Evolutionary conservation across 768 basidiomycete genomes (phyloP).

Genomic region (Gloeopeniophorella convolvens): DNA sequence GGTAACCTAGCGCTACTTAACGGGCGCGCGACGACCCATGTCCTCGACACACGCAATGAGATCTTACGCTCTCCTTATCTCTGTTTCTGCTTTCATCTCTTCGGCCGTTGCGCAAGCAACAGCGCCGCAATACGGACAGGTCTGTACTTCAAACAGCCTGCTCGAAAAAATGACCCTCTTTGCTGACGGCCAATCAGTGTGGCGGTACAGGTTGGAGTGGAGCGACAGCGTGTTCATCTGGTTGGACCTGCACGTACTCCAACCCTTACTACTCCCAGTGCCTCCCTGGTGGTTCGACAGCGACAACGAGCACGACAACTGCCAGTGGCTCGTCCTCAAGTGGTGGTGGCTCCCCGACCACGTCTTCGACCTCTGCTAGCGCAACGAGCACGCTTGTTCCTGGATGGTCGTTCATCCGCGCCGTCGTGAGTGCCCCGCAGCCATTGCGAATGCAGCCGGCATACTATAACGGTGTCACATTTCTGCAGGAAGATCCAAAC

Average conservation of each 20-base stretch:
- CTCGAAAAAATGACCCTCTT: neutral
- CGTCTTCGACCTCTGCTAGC: constrained; percentile 23
- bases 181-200: constrained; percentile 1
- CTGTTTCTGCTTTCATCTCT: neutral
- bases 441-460: neutral
- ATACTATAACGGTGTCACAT: neutral
- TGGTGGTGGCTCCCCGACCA: constrained; percentile 21
- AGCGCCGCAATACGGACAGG: constrained; percentile 2
- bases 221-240: constrained; percentile 41
- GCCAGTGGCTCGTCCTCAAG: constrained; percentile 20
- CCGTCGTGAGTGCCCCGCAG: constrained; percentile 36
- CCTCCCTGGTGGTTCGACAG: constrained; percentile 34
- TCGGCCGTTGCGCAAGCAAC: neutral
- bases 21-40: no score
- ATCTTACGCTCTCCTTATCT: neutral
- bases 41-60: neutral
- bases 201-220: constrained; percentile 26
- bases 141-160: neutral
- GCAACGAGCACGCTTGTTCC: constrained; percentile 38
- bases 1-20: no score
- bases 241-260: constrained; percentile 39
- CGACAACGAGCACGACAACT: constrained; percentile 22
- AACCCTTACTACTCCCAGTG: constrained; percentile 51
- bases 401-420: constrained; percentile 50
- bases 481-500: constrained; percentile 43